A percentile compares a stretch with the other conserved stretches of the same genome.
Evolutionary conservation across 192 early-diverging fungal species (phyloP).

Genomic region (Chytriomyces sp.): DNA sequence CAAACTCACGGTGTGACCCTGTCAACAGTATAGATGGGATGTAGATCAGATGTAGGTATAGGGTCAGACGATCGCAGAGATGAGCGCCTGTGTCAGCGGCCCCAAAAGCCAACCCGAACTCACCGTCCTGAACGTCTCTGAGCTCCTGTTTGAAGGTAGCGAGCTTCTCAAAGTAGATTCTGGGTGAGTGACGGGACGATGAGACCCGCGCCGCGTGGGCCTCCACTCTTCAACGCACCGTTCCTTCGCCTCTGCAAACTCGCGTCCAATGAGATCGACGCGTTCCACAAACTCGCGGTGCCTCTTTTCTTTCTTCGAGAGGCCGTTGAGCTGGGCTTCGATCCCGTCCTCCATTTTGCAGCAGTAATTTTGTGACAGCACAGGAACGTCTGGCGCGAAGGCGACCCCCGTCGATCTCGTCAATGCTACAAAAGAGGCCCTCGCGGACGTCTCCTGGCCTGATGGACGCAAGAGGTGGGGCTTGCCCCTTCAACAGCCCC

Average conservation of each 20-base stretch:
- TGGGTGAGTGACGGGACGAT: background rate
- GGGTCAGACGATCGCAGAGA: too few relatives aligned
- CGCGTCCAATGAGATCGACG: constrained; percentile 58
- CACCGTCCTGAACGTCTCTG: constrained; percentile 33
- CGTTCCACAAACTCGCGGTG: constrained; percentile 57
- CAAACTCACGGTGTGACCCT: constrained; percentile 71
- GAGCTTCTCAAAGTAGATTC: constrained; percentile 39
- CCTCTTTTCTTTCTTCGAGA: constrained; percentile 57
- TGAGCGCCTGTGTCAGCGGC: too few relatives aligned
- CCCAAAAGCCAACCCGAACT: too few relatives aligned
- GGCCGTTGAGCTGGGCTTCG: too few relatives aligned
- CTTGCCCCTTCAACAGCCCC: too few relatives aligned
- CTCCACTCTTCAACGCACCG: too few relatives aligned
- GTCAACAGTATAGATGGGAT: background rate
- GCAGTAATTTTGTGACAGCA: too few relatives aligned
- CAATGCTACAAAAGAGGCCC: constrained; percentile 80
- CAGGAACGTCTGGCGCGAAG: constrained; percentile 20
- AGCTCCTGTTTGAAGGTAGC: constrained; percentile 36
- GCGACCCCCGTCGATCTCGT: constrained; percentile 83
- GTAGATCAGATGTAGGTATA: too few relatives aligned
- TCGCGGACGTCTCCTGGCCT: too few relatives aligned
- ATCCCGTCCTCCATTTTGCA: too few relatives aligned
- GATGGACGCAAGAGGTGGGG: too few relatives aligned
- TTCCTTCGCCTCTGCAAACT: constrained; percentile 66
- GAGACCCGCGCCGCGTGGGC: background rate